These are phyloP conservation scores for Avena sativa DNA, from an alignment of 176 grass and related monocot genomes.

Conservation along the genomic window DNA sequence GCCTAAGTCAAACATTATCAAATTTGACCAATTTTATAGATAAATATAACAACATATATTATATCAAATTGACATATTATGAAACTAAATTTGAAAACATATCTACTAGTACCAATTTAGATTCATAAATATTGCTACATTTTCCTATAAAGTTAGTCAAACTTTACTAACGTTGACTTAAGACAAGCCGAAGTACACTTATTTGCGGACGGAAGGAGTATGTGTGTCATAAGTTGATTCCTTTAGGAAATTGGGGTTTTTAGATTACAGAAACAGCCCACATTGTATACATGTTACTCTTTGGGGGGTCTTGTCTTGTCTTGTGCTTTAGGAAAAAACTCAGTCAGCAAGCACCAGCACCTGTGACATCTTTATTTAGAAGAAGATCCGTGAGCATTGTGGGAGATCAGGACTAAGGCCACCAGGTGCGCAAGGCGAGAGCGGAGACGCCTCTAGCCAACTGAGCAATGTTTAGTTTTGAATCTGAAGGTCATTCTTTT, in stretches of 20 bases:
- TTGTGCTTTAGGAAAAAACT: background rate
- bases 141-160: no score
- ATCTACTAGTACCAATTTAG: no score
- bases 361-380: background rate
- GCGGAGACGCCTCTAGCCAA: background rate
- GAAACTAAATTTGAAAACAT: no score
- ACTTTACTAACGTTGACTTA: no score
- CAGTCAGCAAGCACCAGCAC: background rate
- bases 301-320: background rate
- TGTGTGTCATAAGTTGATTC: background rate
- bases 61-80: no score
- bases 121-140: no score
- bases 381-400: background rate
- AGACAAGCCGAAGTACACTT: no score
- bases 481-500: background rate
- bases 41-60: no score
- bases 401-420: background rate
- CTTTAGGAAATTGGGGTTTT: background rate
- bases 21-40: no score
- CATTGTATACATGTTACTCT: constrained; percentile 5
- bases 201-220: no score
- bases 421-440: background rate
- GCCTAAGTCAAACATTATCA: no score
- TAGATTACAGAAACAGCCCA: background rate
- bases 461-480: background rate